Conservation (phyloP, 331 rosid species). For the Acacia concinna region DNA sequence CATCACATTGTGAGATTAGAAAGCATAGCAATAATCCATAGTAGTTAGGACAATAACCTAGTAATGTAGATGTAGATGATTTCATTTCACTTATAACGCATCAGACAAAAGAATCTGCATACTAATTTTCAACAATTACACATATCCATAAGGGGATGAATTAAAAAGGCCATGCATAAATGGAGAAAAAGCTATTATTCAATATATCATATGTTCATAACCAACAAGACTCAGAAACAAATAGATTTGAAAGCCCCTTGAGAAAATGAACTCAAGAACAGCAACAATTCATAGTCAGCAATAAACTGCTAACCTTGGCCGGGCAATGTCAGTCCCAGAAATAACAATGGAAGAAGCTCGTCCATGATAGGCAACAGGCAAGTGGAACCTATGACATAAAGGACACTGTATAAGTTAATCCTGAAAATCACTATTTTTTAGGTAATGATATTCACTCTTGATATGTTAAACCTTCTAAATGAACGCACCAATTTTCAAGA, state of each 20-base stretch:
- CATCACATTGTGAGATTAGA: conserved; percentile 30
- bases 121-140: background rate
- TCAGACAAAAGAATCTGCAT: background rate
- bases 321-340: conserved; percentile 79
- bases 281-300: background rate
- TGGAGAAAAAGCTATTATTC: conserved; percentile 8
- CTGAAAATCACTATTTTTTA: background rate
- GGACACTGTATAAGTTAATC: conserved; percentile 17
- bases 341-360: conserved; percentile 88
- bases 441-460: background rate
- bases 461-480: conserved; percentile 26
- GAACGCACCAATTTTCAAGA: conserved; percentile 62
- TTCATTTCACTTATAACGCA: conserved; percentile 1
- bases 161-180: conserved; percentile 11
- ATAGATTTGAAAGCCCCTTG: conserved; percentile 3
- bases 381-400: conserved; percentile 64
- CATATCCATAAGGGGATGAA: conserved; percentile 7
- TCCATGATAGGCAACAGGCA: conserved; percentile 97
- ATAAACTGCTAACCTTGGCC: conserved; percentile 64
- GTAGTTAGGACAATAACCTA: conserved; percentile 9
- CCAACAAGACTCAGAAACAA: conserved; percentile 4
- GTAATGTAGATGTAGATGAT: background rate
- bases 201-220: conserved; percentile 4
- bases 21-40: conserved; percentile 23
- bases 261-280: conserved; percentile 1